A percentile compares a stretch with the other conserved stretches of the same genome.
Conservation (phyloP, 2,329 filamentous ascomycete species). For the Acephala macrosclerotiorum region DNA sequence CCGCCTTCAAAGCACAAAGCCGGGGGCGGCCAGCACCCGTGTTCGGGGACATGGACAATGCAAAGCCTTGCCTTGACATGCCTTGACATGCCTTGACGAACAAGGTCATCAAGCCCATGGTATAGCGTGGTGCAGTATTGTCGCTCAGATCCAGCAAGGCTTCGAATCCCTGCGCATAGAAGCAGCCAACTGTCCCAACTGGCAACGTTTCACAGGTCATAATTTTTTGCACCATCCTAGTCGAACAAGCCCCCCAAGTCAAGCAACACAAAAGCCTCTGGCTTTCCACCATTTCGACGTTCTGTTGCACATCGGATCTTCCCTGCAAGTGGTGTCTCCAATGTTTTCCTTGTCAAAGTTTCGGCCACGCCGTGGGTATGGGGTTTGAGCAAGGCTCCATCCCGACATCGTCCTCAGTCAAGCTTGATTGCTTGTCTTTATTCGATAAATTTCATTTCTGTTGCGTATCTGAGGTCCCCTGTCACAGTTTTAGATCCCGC, state of each 20-base stretch:
- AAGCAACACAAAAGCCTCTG: constrained; percentile 23
- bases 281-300: background rate
- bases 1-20: constrained; percentile 14
- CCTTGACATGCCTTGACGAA: background rate
- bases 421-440: constrained; percentile 5
- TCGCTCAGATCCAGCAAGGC: constrained; percentile 8
- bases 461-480: constrained; percentile 20
- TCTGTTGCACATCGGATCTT: constrained; percentile 24
- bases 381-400: constrained; percentile 7
- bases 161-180: constrained; percentile 16
- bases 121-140: constrained; percentile 6
- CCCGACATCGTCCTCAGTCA: constrained; percentile 13
- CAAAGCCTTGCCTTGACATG: too few species aligned
- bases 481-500: constrained; percentile 10
- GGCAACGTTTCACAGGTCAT: constrained; percentile 16
- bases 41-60: constrained; percentile 1
- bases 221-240: constrained; percentile 17
- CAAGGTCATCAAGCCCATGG: background rate
- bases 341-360: constrained; percentile 4
- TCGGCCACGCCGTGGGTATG: background rate
- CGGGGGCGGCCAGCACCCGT: constrained; percentile 12
- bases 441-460: constrained; percentile 4
- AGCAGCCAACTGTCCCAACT: constrained; percentile 15
- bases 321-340: constrained; percentile 17
- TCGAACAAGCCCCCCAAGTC: constrained; percentile 21